A percentile compares a stretch with the other conserved stretches of the same genome.
phyloP scores from a whole-genome alignment of 805 yeast genomes.

The Nakazawaea populi region DNA sequence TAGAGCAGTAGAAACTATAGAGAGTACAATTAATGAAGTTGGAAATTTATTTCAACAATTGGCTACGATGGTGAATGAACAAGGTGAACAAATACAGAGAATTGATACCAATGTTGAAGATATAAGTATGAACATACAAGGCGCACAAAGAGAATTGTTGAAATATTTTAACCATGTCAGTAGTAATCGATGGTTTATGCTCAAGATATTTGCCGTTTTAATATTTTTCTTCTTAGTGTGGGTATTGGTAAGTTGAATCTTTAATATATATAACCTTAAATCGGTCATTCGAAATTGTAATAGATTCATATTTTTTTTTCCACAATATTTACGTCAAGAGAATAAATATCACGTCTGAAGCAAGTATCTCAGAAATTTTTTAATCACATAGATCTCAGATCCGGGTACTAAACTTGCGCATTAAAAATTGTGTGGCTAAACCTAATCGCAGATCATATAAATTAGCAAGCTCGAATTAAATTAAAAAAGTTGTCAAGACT shows the following conservation, averaged over 20 bases:
- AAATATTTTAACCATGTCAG: constrained; percentile 86
- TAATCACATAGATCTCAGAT: too few relatives aligned
- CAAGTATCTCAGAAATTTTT: too few relatives aligned
- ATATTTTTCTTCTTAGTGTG: constrained; percentile 70
- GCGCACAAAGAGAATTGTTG: constrained; percentile 90
- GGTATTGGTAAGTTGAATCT: constrained; percentile 63
- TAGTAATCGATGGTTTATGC: constrained; percentile 87
- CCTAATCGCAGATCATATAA: too few relatives aligned
- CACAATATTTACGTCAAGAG: too few relatives aligned
- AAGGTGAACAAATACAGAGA: constrained; percentile 92
- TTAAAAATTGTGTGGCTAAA: too few relatives aligned
- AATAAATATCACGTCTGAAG: too few relatives aligned
- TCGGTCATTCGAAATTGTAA: too few relatives aligned
- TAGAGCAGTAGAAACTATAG: constrained; percentile 92
- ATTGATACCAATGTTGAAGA: constrained; percentile 95
- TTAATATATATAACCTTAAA: too few relatives aligned
- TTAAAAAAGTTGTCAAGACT: too few relatives aligned
- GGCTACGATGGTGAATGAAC: constrained; percentile 97
- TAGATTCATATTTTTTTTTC: too few relatives aligned
- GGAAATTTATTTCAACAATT: constrained; percentile 91
- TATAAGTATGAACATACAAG: constrained; percentile 78
- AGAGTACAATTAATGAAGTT: constrained; percentile 94
- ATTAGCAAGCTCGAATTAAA: too few relatives aligned
- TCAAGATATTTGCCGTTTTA: constrained; percentile 83
- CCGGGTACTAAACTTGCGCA: too few relatives aligned